Conservation (phyloP, 768 basidiomycete species). For the Trametes punicea region DNA sequence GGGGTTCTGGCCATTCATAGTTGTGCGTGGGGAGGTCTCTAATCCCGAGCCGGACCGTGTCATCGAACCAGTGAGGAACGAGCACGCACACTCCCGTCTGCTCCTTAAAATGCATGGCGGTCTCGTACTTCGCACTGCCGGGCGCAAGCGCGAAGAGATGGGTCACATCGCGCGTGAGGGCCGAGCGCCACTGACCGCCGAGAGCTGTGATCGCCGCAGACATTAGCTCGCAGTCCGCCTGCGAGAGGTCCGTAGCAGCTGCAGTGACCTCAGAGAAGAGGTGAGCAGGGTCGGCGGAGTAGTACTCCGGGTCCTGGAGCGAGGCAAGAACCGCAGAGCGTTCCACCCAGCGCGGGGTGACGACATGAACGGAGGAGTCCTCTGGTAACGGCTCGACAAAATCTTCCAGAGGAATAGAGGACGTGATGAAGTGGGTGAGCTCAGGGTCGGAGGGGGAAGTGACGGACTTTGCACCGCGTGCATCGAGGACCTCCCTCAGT, state of each 20-base stretch:
- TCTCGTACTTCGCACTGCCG: slow-evolving; percentile 43
- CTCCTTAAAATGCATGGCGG: slow-evolving; percentile 54
- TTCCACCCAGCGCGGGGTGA: slow-evolving; percentile 68
- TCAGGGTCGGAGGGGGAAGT: slow-evolving; percentile 32
- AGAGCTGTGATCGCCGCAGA: slow-evolving; percentile 67
- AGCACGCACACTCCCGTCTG: slow-evolving; percentile 62
- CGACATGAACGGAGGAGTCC: slow-evolving; percentile 29
- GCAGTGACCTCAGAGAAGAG: slow-evolving; percentile 84
- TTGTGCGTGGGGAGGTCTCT: slow-evolving; percentile 46
- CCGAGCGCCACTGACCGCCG: slow-evolving; percentile 78
- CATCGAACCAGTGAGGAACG: slow-evolving; percentile 94
- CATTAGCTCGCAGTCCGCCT: slow-evolving; percentile 68
- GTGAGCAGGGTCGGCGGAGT: slow-evolving; percentile 73
- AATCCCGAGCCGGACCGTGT: slow-evolving; percentile 53
- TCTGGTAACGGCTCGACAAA: slow-evolving; percentile 41
- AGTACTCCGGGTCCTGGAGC: slow-evolving; percentile 56
- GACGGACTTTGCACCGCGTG: slow-evolving; percentile 46
- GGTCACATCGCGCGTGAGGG: slow-evolving; percentile 81
- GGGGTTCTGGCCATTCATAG: slow-evolving; percentile 77
- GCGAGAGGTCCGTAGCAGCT: slow-evolving; percentile 63
- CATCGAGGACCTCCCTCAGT: slow-evolving; percentile 45
- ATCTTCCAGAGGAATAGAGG: slow-evolving; percentile 54
- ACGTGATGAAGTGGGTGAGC: slow-evolving; percentile 54
- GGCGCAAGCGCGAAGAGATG: slow-evolving; percentile 69
- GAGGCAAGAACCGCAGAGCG: slow-evolving; percentile 56